Percentiles rank a stretch among this genome's conserved stretches.
Evolutionary conservation across 2,329 filamentous ascomycete species (phyloP).

Genomic region (Pestalotiopsis sp.): DNA sequence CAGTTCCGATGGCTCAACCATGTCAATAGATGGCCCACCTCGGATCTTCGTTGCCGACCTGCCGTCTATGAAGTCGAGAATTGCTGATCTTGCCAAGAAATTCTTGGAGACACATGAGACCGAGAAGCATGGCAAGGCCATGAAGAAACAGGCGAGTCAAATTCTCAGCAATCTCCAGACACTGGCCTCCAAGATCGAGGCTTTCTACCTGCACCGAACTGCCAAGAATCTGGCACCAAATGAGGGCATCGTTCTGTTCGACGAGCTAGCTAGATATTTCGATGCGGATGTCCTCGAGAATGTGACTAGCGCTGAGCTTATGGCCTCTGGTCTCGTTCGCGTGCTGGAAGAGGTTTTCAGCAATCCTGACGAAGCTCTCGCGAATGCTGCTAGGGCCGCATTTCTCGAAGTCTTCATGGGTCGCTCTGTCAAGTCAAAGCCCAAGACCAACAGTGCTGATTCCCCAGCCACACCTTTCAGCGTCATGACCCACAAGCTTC

Average conservation of each 20-base stretch:
- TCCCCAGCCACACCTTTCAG: constrained; percentile 84
- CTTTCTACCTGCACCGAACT: constrained; percentile 64
- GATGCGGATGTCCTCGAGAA: constrained; percentile 86
- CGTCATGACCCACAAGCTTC: constrained; percentile 87
- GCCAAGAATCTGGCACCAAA: constrained; percentile 43
- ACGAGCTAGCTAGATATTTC: constrained; percentile 78
- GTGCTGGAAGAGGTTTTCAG: constrained; percentile 82
- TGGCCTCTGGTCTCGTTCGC: constrained; percentile 86
- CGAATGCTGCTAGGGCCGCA: constrained; percentile 70
- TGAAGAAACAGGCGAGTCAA: constrained; percentile 76
- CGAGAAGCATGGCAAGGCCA: constrained; percentile 66
- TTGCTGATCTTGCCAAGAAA: constrained; percentile 74
- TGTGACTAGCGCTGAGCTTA: constrained; percentile 91
- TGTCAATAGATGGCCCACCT: constrained; percentile 59
- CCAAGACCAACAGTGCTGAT: constrained; percentile 63
- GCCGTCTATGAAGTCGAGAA: constrained; percentile 67
- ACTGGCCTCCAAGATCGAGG: constrained; percentile 70
- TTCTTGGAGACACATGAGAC: constrained; percentile 84
- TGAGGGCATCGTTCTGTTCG: constrained; percentile 68
- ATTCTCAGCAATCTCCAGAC: constrained; percentile 73
- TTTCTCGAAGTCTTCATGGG: constrained; percentile 96
- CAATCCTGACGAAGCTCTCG: constrained; percentile 62
- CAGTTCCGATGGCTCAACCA: constrained; percentile 66
- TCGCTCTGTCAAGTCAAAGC: constrained; percentile 63
- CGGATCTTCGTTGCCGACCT: constrained; percentile 47